Evolutionary conservation across 1,139 yeast genomes (phyloP).

Genomic region (Candida sanyaensis): DNA sequence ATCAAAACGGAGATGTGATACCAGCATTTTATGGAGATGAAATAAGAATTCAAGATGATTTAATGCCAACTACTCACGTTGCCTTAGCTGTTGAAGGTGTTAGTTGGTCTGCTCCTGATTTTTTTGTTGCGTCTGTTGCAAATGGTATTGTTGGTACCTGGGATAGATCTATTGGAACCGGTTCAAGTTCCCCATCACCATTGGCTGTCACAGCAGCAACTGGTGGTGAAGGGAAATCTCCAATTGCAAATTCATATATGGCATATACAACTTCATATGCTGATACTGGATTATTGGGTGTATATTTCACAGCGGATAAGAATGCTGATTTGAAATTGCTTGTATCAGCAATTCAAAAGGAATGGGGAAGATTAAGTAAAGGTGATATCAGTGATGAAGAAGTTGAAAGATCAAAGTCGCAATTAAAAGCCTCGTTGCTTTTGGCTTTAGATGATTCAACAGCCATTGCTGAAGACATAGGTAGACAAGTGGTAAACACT

Average conservation of each 20-base stretch:
- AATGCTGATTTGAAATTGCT: constrained; percentile 64
- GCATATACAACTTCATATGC: constrained; percentile 96
- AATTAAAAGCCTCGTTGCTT: constrained; percentile 86
- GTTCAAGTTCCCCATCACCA: constrained; percentile 72
- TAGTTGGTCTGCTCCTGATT: constrained; percentile 95
- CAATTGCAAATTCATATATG: constrained; percentile 91
- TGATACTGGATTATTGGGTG: constrained; percentile 98
- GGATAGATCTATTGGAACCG: constrained; percentile 89
- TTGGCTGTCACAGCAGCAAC: constrained; percentile 77
- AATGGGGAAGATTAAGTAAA: constrained; percentile 82
- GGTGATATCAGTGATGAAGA: constrained; percentile 82
- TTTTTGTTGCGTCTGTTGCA: constrained; percentile 92
- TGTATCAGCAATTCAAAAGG: constrained; percentile 74
- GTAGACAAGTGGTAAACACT: constrained; percentile 94
- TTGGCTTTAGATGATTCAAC: constrained; percentile 93
- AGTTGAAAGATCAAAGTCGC: constrained; percentile 92
- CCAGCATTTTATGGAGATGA: constrained; percentile 89
- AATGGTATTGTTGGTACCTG: constrained; percentile 97
- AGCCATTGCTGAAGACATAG: constrained; percentile 96
- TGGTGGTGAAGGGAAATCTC: constrained; percentile 49
- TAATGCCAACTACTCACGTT: constrained; percentile 86
- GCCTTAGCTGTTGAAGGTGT: constrained; percentile 98
- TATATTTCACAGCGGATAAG: constrained; percentile 83
- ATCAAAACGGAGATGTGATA: constrained; percentile 76
- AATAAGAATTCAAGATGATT: constrained; percentile 75